A percentile compares a stretch with the other conserved stretches of the same genome.
Evolutionary conservation across 345 rosid species (phyloP).

Genomic region (Adansonia digitata): DNA sequence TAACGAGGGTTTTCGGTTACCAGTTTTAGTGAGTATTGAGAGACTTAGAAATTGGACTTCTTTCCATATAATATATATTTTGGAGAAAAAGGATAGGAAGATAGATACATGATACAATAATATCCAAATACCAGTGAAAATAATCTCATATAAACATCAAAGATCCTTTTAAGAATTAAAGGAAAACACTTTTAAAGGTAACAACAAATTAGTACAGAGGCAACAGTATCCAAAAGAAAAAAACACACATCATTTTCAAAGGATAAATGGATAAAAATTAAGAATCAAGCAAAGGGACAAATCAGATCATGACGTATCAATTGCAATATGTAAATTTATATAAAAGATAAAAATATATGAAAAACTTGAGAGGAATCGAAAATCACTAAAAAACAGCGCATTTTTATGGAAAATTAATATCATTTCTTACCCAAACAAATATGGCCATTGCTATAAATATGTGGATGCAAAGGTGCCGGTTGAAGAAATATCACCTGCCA

Average conservation of each 20-base stretch:
- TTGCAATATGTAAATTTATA: background rate
- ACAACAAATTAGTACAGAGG: constrained; percentile 5
- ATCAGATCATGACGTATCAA: background rate
- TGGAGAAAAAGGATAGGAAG: background rate
- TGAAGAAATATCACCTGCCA: constrained; percentile 79
- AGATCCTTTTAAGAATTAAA: background rate
- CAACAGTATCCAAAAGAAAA: background rate
- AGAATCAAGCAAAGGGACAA: background rate
- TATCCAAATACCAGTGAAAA: background rate
- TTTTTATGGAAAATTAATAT: constrained; percentile 12
- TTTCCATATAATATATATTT: background rate
- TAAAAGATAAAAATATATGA: background rate
- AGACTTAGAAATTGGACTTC: background rate
- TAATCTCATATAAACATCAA: background rate
- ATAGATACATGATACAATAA: background rate
- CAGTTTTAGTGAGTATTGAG: background rate
- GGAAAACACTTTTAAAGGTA: background rate
- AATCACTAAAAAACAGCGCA: background rate
- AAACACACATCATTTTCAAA: background rate
- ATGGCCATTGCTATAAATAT: constrained; percentile 96
- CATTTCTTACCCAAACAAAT: constrained; percentile 72
- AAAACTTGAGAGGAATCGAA: background rate
- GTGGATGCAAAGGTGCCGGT: constrained; percentile 94
- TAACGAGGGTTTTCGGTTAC: background rate
- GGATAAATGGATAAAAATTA: background rate